Conservation (phyloP, 2,329 filamentous ascomycete genomes). For the Exophiala sp. region DNA sequence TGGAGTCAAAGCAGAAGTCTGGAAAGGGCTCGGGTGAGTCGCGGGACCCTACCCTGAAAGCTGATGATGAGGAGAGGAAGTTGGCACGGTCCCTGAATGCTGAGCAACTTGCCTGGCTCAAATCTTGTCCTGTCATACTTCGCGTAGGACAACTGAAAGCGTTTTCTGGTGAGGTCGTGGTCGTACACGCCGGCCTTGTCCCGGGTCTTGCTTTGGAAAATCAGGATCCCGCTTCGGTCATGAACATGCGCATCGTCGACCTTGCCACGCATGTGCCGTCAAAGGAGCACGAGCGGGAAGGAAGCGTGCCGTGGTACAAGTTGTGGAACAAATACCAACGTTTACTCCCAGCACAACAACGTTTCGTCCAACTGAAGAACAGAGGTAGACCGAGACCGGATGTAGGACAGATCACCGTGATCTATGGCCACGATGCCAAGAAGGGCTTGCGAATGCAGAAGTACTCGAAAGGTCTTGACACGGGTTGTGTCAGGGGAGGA, state of each 20-base stretch:
- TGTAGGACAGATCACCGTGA: slow-evolving; percentile 53
- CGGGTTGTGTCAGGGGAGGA: slow-evolving; percentile 70
- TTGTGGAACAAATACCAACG: slow-evolving; percentile 49
- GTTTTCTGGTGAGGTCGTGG: slow-evolving; percentile 57
- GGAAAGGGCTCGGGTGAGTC: background rate
- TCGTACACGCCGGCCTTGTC: slow-evolving; percentile 81
- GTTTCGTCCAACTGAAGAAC: slow-evolving; percentile 3
- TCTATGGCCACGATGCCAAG: slow-evolving; percentile 84
- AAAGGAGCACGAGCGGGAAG: slow-evolving; percentile 39
- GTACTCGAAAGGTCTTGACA: slow-evolving; percentile 81
- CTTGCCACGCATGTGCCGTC: slow-evolving; percentile 53
- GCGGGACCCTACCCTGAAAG: slow-evolving; percentile 17
- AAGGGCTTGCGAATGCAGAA: slow-evolving; percentile 59
- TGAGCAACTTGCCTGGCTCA: slow-evolving; percentile 63
- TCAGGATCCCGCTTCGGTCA: slow-evolving; percentile 73
- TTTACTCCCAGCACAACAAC: slow-evolving; percentile 23
- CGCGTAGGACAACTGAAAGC: slow-evolving; percentile 57
- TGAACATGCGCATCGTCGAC: slow-evolving; percentile 85
- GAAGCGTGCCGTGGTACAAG: slow-evolving; percentile 62
- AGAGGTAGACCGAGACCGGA: slow-evolving; percentile 3
- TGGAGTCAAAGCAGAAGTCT: slow-evolving; percentile 9
- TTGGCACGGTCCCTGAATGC: slow-evolving; percentile 53
- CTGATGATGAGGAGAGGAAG: slow-evolving; percentile 41
- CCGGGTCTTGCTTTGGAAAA: slow-evolving; percentile 63
- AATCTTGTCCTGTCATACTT: slow-evolving; percentile 69